Evolutionary conservation across 1,284 basidiomycete species (phyloP).

Genomic region (Coriolopsis trogii): DNA sequence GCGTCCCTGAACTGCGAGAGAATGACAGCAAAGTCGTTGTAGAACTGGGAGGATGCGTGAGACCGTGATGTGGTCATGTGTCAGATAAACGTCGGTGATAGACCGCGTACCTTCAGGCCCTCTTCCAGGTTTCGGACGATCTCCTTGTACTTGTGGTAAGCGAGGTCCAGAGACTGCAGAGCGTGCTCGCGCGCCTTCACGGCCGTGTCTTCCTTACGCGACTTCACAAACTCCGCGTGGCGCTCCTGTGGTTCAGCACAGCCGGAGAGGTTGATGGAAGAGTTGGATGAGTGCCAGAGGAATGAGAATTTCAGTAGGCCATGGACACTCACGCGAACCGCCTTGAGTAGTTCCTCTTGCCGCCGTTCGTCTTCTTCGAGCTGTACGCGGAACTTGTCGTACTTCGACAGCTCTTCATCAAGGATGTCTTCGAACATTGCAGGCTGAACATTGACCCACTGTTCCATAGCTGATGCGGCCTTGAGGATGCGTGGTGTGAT

Average conservation of each 20-base stretch:
- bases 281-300: too few relatives aligned
- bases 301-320: background rate
- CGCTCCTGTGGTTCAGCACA: conserved; percentile 49
- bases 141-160: conserved; percentile 90
- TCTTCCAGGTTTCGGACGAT: conserved; percentile 86
- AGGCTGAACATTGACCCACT: conserved; percentile 75
- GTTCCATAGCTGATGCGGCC: conserved; percentile 65
- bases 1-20: conserved; percentile 74
- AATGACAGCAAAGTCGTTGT: conserved; percentile 78
- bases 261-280: background rate
- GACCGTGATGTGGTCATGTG: background rate
- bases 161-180: conserved; percentile 86
- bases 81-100: background rate
- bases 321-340: conserved; percentile 61
- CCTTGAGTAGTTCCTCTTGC: conserved; percentile 68
- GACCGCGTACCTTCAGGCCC: conserved; percentile 70
- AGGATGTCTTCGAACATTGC: conserved; percentile 86
- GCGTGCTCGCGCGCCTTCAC: conserved; percentile 86
- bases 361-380: conserved; percentile 61
- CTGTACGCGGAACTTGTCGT: conserved; percentile 72
- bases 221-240: conserved; percentile 79
- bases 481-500: conserved; percentile 72
- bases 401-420: conserved; percentile 81
- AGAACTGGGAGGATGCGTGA: conserved; percentile 74
- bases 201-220: conserved; percentile 77